Evolutionary conservation across 2,329 filamentous ascomycete genomes (phyloP), one percentile per base, ranked within the genome.

Genomic region (Scytalidium lignicola): DNA sequence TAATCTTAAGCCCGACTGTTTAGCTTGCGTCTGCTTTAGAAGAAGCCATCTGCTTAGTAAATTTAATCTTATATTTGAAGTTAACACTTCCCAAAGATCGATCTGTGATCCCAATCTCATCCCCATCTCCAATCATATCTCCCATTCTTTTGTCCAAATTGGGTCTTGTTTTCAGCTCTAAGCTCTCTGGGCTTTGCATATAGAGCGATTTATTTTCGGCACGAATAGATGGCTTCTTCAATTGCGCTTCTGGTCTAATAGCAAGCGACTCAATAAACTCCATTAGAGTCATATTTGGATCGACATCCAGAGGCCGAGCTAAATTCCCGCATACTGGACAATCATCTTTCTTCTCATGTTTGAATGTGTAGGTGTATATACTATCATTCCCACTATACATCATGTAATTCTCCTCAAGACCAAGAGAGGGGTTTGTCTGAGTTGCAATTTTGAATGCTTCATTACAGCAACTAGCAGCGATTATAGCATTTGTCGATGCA

Each of bases 331-430:
- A 99, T 6, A 97, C 93, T 2, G 93, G 90, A 57, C 93, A 99
- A 68, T 97, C 93, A 15, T 86, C 79, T 68, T 96, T 97, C 73
- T 88, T 89, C 70, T 96, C 86, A 62, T 96, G 90, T 62, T 90
- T 85, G 67, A 97, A 99, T 0, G 93, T 99, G 69, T 96, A 96
- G 0, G 93, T 99, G 73, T 99, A 99, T 57, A 99, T 86, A 57
- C 87, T 81, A 62, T 95, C 92, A 62, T 97, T 91, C 43, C 95
- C 93, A 12, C 90, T 96, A 68, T 99, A 99, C 88, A 96, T 96
- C 91, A 97, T 97, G 72, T 99, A 99, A 67, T 96, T 95, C 49
- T 86, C 86, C 41, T 86, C 83, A 55, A 82, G 75, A 12, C 86
- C 88, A 15, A 99, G 75, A 55, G 83, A 85, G 0, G 92, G 90